phyloP scores from a whole-genome alignment of 495 filamentous ascomycete genomes.

The Penicillium psychrofluorescens region DNA sequence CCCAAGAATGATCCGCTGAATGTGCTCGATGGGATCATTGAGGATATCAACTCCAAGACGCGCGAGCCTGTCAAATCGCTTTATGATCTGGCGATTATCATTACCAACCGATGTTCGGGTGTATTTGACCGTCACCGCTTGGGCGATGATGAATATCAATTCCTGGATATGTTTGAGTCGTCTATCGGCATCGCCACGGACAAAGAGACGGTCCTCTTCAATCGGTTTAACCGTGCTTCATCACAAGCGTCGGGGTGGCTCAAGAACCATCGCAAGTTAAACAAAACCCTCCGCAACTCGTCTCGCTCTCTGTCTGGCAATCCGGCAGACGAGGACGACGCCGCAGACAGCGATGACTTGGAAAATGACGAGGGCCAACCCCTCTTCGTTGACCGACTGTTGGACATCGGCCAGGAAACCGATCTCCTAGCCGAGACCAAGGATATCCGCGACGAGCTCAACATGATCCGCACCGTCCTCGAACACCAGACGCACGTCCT shows the following conservation, averaged over 20 bases:
- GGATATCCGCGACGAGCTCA: constrained; percentile 67
- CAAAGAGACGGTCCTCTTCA: constrained; percentile 55
- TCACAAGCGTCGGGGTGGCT: constrained; percentile 55
- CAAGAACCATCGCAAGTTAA: constrained; percentile 49
- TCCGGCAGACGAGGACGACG: constrained; percentile 2
- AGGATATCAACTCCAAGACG: constrained; percentile 64
- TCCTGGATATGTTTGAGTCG: constrained; percentile 66
- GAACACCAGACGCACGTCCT: constrained; percentile 53
- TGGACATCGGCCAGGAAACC: constrained; percentile 63
- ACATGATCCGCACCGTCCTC: constrained; percentile 59
- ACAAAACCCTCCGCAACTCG: constrained; percentile 27
- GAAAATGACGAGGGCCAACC: constrained; percentile 25
- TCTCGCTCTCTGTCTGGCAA: constrained; percentile 1
- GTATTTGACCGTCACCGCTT: constrained; percentile 59
- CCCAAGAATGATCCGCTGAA: constrained; percentile 61
- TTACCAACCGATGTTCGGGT: constrained; percentile 57
- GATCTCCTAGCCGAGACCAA: constrained; percentile 59
- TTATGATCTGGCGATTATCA: constrained; percentile 59
- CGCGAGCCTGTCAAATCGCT: constrained; percentile 54
- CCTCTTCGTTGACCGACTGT: constrained; percentile 55
- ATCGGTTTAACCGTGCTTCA: constrained; percentile 55
- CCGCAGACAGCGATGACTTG: constrained; percentile 10
- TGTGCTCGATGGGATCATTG: constrained; percentile 58
- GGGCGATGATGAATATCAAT: constrained; percentile 58
- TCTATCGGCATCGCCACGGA: constrained; percentile 60